Evolutionary conservation across 306 rosid genomes (phyloP).

Genomic region (Alnus rubra): DNA sequence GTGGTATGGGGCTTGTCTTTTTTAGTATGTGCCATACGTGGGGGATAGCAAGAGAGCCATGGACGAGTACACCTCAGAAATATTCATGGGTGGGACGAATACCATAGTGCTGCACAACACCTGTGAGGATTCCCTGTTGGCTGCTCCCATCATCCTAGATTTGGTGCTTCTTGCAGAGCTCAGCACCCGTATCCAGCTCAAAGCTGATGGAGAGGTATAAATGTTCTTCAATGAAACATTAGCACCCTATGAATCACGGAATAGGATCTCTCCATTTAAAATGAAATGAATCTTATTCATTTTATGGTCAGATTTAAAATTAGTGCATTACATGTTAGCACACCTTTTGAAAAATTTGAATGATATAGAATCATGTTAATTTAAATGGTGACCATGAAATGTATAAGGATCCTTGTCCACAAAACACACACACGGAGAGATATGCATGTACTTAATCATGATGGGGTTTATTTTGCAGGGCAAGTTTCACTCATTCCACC

Average conservation of each 20-base stretch:
- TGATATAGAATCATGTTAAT: too few species aligned
- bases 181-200: conserved; percentile 87
- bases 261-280: too few species aligned
- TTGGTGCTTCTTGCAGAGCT: conserved; percentile 98
- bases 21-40: conserved; percentile 93
- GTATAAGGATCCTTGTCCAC: too few species aligned
- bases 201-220: conserved; percentile 84
- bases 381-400: too few species aligned
- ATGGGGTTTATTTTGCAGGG: conserved; percentile 52
- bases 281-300: too few species aligned
- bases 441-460: background rate
- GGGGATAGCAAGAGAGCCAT: conserved; percentile 97
- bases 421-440: background rate
- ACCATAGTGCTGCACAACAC: conserved; percentile 98
- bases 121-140: conserved; percentile 98
- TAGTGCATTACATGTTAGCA: too few species aligned
- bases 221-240: background rate
- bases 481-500: conserved; percentile 94
- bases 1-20: conserved; percentile 23
- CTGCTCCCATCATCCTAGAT: conserved; percentile 95
- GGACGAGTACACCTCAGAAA: conserved; percentile 99
- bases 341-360: too few species aligned
- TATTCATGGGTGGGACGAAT: conserved; percentile 94
- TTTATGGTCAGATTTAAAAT: too few species aligned
- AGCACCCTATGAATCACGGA: background rate